phyloP scores from a whole-genome alignment of 1,139 yeast species.

The Pichia sp. region DNA sequence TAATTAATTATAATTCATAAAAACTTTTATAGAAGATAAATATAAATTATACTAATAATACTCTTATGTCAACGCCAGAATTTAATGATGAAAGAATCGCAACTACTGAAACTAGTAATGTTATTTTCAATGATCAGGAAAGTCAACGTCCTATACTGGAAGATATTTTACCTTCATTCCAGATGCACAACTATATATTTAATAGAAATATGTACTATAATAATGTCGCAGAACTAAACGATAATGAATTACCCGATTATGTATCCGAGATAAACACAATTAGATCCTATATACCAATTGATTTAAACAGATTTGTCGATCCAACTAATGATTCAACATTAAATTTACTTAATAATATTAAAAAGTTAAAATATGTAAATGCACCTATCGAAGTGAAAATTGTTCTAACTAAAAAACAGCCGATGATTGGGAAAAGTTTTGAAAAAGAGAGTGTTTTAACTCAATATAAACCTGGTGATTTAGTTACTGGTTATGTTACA shows the following conservation, averaged over 20 bases:
- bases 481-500: constrained; percentile 46
- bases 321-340: constrained; percentile 23
- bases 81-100: no score
- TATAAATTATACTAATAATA: no score
- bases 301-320: constrained; percentile 5
- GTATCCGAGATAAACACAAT: constrained; percentile 12
- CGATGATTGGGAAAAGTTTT: constrained; percentile 26
- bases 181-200: constrained; percentile 52
- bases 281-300: constrained; percentile 1
- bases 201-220: constrained; percentile 32
- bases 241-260: constrained; percentile 7
- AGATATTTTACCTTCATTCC: constrained; percentile 57
- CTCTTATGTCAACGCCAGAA: no score
- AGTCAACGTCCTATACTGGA: constrained; percentile 11
- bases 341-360: constrained; percentile 31
- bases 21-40: no score
- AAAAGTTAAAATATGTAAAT: constrained; percentile 28
- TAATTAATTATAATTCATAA: no score
- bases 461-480: constrained; percentile 51
- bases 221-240: constrained; percentile 3
- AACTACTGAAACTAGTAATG: no score
- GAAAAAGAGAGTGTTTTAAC: constrained; percentile 32
- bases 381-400: constrained; percentile 32
- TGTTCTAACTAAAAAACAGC: constrained; percentile 33
- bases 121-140: neutral